Base-by-base conservation (phyloP, 306 rosid species). In the Cucumis hystrix region DNA sequence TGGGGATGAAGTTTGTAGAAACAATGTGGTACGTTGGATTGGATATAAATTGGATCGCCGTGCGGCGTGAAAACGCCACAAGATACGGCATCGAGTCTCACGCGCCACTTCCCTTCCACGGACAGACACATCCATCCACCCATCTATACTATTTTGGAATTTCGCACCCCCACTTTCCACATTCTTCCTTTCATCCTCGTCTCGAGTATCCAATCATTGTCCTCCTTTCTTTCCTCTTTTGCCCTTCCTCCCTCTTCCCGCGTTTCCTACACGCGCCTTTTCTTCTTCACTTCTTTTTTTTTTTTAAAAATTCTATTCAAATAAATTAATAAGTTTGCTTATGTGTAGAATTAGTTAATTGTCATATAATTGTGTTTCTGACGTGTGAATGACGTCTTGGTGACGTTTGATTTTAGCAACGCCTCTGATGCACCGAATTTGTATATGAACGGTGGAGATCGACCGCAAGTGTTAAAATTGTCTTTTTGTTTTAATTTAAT, bases 11-110 rank as follows among this genome's bases (percentile, higher is more conserved):
- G 25, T 18, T 18, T 5, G 72, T 25, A 39, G 51, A 39, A 18
- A 65, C 6, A 3, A 65, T 65, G 0, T 18, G 15, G 74, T 12
- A 43, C 74, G 51, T 25, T 65, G 74, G 74, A 43, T 37, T 40
- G 30, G 17, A 66, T 66, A 18, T 40, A 21, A 0, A 66, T 20
- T 21, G 56, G 56, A 68, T 65, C 74, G 55, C 37, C 74, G 74
- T 67, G 74, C 35, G 74, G 52, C 64, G 14, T 59, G 41, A 63
- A 47, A 63, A 30, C 69, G 72, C 49, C 51, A 65, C 72, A 39
- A 65, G 72, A 65, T 65, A 37, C 72, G 72, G 51, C 56, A 68
- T 68, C 74, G 74, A 68, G 56, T 41, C 75, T 70, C 75, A 70
- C 75, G 75, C 58, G 75, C 75, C 75, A 45, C 75, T 14, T 20